phyloP scores from a whole-genome alignment of 345 rosid species.

The Excoecaria cochinchinensis region DNA sequence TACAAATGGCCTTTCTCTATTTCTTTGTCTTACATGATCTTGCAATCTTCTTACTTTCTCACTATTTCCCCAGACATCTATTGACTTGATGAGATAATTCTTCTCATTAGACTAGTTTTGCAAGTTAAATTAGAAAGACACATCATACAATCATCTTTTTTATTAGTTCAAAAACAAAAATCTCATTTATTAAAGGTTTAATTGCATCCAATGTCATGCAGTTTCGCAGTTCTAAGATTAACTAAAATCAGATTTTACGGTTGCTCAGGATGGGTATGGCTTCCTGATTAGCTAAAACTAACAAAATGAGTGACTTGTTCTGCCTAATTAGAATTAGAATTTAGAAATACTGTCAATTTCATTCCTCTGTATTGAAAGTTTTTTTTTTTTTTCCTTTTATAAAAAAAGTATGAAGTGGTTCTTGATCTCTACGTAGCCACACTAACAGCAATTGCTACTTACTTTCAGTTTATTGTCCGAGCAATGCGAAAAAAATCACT shows the following conservation, averaged over 20 bases:
- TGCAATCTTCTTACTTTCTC: neutral
- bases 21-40: neutral
- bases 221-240: neutral
- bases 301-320: neutral
- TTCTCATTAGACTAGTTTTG: neutral
- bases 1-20: neutral
- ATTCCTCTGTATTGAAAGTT: neutral
- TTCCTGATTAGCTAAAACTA: neutral
- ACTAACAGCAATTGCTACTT: slow-evolving; percentile 12
- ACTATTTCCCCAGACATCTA: neutral
- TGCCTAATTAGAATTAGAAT: neutral
- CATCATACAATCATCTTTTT: no score
- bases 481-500: slow-evolving; percentile 8
- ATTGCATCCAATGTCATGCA: neutral
- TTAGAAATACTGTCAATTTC: neutral
- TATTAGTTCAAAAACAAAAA: neutral
- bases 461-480: slow-evolving; percentile 32
- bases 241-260: neutral
- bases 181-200: neutral
- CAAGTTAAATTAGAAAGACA: neutral
- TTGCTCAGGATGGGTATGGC: no score
- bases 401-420: neutral
- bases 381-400: neutral
- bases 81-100: neutral
- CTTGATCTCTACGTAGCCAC: neutral